Base-by-base conservation (phyloP, 768 basidiomycete genomes). In the Pilatotrama ljubarskyi region DNA sequence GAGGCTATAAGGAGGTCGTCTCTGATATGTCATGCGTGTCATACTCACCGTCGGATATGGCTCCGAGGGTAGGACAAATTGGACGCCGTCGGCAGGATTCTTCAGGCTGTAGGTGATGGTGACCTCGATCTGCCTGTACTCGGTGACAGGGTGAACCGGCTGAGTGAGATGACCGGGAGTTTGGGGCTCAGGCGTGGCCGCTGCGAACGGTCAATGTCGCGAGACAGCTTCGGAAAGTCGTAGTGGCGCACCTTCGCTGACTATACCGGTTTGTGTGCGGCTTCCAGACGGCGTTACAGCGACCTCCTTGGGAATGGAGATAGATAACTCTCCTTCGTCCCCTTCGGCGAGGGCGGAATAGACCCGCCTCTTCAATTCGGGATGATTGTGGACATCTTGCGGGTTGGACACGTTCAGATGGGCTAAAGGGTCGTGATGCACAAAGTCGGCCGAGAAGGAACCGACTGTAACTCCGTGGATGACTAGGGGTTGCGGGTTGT, bases 301-400 rank as follows among this genome's bases (percentile, higher is more conserved):
- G 17, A 89, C 86, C 59, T 89, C 88, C 66, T 79, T 80, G 9
- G 91, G 91, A 60, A 98, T 85, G 11, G 87, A 84, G 66, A 99
- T 93, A 5, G 93, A 93, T 32, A 99, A 72, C 74, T 98, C 97
- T 58, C 96, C 97, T 72, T 98, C 94, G 65, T 96, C 94, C 42
- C 86, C 83, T 69, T 98, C 97, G 61, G 93, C 85, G 51, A 95
- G 79, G 0, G 96, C 93, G 0, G 93, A 84, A 77, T 95, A 98
- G 40, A 97, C 74, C 75, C 88, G 90, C 59, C 97, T 83, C 79
- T 97, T 98, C 59, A 95, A 79, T 70, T 97, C 97, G 6, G 94
- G 92, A 75, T 96, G 94, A 55, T 84, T 82, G 68, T 95, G 92
- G 59, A 90, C 87, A 71, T 97, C 93, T 64, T 83, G 81, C 11